A percentile compares a stretch with the other conserved stretches of the same genome.
Conservation (phyloP, 169 alveolate species). For the Cryptosporidium sp. region DNA sequence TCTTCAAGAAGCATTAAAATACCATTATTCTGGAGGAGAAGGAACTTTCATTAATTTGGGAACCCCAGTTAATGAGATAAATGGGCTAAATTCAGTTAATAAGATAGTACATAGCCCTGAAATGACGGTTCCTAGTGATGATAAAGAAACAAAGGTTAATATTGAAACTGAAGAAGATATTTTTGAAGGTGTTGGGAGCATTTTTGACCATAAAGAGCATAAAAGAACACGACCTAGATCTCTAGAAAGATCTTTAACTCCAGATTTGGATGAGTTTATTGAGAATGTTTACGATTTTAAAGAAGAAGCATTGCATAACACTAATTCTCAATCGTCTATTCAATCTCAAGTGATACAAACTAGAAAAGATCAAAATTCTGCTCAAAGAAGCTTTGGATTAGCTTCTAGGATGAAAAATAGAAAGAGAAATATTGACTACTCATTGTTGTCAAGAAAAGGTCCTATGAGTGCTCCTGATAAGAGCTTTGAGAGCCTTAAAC, state of each 20-base stretch:
- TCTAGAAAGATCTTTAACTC: constrained; percentile 45
- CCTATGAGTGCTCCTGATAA: background rate
- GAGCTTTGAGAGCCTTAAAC: background rate
- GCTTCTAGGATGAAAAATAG: background rate
- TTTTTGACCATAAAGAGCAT: background rate
- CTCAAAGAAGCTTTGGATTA: background rate
- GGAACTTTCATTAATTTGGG: constrained; percentile 1
- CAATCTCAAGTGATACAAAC: background rate
- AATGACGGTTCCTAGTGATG: background rate
- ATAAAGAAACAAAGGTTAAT: too few relatives aligned
- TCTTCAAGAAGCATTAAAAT: constrained; percentile 16
- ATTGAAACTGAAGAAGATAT: constrained; percentile 31
- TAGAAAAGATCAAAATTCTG: background rate
- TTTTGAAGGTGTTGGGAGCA: constrained; percentile 29
- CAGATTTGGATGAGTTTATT: constrained; percentile 22
- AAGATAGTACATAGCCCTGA: background rate
- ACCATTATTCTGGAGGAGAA: constrained; percentile 2
- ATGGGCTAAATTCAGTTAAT: background rate
- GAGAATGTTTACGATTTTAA: constrained; percentile 13
- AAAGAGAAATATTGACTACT: background rate
- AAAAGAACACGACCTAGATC: constrained; percentile 20
- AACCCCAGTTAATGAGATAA: too few relatives aligned
- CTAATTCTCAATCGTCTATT: background rate
- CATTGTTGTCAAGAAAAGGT: constrained; percentile 25
- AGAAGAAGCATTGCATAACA: background rate